Base-by-base conservation (phyloP, 345 rosid species). In the Populus pruinosa region DNA sequence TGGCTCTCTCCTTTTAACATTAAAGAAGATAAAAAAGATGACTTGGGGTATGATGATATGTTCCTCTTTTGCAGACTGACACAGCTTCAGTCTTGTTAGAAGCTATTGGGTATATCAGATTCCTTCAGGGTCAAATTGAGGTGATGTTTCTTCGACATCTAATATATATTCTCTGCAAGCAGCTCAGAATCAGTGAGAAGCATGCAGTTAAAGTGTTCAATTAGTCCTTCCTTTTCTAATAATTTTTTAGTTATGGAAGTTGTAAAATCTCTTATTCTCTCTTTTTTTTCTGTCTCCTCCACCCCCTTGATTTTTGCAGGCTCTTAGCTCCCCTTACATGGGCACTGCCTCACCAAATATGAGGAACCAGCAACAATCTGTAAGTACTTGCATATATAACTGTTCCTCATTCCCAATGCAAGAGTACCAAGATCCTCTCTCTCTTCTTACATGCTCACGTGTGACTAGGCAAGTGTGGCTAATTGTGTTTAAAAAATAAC, bases 81-180 rank as follows among this genome's bases (percentile, higher is more conserved):
- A 94, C 99, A 72, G 99, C 98, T 75, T 96, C 99, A 80, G 99
- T 96, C 81, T 84, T 96, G 94, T 87, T 91, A 90, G 99, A 96
- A 83, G 91, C 98, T 76, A 92, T 94, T 86, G 99, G 98, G 83
- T 94, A 96, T 91, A 96, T 96, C 85, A 94, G 99, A 96, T 94
- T 94, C 99, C 99, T 96, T 81, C 97, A 94, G 78, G 88, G 90
- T 91, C 99, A 96, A 88, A 90, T 92, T 89, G 94, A 95, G 98
- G 99, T 92, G 83, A 75, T 86, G 72, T 80, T 79, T 79, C 82
- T 75, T 69, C 75, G 9, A 62, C 70, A 61, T 50, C 67, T 79
- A 49, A 36, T 47, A 63, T 76, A 78, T 78, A 64, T 39, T 75
- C 78, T 69, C 73, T 74, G 71, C 80, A 67, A 56, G 33, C 35